These are phyloP conservation scores for Poteriospumella lacustris DNA, from an alignment of 108 stramenopile genomes.

Conservation along the genomic window DNA sequence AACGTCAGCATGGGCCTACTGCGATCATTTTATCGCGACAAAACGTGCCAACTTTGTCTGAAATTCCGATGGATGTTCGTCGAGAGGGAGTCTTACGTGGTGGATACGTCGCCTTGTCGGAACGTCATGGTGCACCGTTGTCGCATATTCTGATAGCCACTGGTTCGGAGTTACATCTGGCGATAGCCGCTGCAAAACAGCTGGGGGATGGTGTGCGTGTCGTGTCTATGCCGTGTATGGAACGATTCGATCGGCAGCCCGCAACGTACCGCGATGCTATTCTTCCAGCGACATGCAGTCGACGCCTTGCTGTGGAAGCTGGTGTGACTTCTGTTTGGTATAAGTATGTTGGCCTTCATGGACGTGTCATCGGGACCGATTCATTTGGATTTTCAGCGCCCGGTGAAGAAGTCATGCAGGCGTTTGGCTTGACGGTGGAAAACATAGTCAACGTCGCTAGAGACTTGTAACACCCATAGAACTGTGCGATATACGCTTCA, in stretches of 20 bases:
- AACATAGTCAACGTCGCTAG: conserved; percentile 52
- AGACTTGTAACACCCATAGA: neutral
- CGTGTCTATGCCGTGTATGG: conserved; percentile 1
- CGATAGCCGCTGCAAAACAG: neutral
- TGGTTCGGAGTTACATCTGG: conserved; percentile 10
- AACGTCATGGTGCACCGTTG: neutral
- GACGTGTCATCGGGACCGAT: conserved; percentile 95
- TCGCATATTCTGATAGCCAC: neutral
- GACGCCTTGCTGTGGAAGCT: conserved; percentile 95
- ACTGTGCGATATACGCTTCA: too few relatives aligned
- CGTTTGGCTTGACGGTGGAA: conserved; percentile 90
- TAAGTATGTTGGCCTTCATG: conserved; percentile 81
- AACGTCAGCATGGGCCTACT: conserved; percentile 2
- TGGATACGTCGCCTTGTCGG: conserved; percentile 6
- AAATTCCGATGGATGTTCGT: neutral
- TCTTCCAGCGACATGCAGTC: conserved; percentile 83
- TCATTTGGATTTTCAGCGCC: conserved; percentile 91
- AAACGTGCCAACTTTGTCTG: conserved; percentile 5
- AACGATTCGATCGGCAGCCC: conserved; percentile 12
- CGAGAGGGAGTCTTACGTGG: neutral
- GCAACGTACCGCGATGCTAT: conserved; percentile 39
- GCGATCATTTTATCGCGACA: neutral
- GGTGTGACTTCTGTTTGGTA: conserved; percentile 89
- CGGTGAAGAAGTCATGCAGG: conserved; percentile 94
- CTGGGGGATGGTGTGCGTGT: conserved; percentile 15